Percentiles rank a stretch among this genome's conserved stretches.
phyloP scores from a whole-genome alignment of 139 green algal species.

The Medakamo hakoo region DNA sequence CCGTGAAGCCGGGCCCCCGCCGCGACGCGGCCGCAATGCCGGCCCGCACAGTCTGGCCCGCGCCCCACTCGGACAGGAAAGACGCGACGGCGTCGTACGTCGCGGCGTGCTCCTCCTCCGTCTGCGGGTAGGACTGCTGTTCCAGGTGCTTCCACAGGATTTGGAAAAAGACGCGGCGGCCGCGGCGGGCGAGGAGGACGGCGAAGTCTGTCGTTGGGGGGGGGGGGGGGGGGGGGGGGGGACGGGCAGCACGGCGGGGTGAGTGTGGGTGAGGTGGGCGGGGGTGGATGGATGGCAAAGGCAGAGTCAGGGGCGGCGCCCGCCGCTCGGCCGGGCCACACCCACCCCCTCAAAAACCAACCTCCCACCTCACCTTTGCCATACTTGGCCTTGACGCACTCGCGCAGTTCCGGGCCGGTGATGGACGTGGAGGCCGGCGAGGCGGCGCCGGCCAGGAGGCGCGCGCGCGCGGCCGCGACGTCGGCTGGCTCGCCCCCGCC shows the following conservation, averaged over 20 bases:
- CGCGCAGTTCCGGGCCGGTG: neutral
- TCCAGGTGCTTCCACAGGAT: conserved; percentile 27
- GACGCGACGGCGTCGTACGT: conserved; percentile 19
- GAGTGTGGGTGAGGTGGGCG: no score
- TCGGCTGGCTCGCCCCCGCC: no score
- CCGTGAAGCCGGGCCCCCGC: conserved; percentile 7
- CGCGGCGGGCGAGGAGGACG: no score
- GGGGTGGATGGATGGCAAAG: no score
- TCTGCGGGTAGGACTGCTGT: conserved; percentile 18
- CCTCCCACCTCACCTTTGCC: no score
- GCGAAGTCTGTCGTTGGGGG: no score
- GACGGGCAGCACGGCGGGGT: no score
- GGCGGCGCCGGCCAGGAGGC: neutral
- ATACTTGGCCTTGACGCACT: neutral
- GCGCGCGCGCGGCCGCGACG: neutral
- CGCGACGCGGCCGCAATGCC: conserved; percentile 2
- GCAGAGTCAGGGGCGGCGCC: no score
- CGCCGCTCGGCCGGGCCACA: no score
- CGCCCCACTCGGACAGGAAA: conserved; percentile 12
- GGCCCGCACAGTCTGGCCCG: conserved; percentile 4
- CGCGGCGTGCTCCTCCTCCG: conserved; percentile 16
- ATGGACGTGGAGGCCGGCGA: neutral
- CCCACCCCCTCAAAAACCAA: no score
- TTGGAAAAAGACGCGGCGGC: conserved; percentile 3
- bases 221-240: no score